Base-by-base conservation (phyloP, 495 filamentous ascomycete species). In the Aspergillus haitiensis region DNA sequence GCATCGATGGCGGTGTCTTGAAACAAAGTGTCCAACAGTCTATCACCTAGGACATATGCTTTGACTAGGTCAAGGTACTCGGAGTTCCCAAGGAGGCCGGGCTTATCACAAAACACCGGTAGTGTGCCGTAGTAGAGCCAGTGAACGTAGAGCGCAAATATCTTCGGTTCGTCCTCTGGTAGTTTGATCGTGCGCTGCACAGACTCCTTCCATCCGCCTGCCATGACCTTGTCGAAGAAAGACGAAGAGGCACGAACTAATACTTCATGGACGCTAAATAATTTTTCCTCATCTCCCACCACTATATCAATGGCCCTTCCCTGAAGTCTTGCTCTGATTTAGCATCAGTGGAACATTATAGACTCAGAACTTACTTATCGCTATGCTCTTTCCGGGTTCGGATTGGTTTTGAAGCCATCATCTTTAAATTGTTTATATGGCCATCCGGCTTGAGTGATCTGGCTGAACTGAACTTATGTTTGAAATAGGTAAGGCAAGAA, bases 91-190 rank as follows among this genome's bases (percentile, higher is more conserved):
- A 2, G n/a, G 10, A 7, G 11, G 16, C 42, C 42, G 16, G 42
- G 42, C 11, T 12, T 15, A n/a, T 32, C 37, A 31, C 27, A 31
- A 46, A 44, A 10, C 34, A 45, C 53, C 7, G 53, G 37, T 11
- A 55, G 37, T 37, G n/a, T 46, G 7, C 37, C n/a, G 18, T 27
- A 59, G 27, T 59, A 59, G 18, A 59, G 56, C 56, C 56, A 59
- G 21, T 59, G 56, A 3, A 59, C 5, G 47, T 59, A 59, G 13
- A 52, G 13, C 18, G 11, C 48, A 33, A 59, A 13, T 16, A 45
- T 59, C 7, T 45, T 13, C 0, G 47, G 56, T 33, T 52, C 48
- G 6, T 59, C 56, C 1, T 59, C 34, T 27, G 56, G 56, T 5
- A 59, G 37, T 15, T 52, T 2, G 47, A 59, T 52, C 2, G 35